A percentile compares a stretch with the other conserved stretches of the same genome.
These are phyloP conservation scores for Monosporozyma servazzii DNA, from an alignment of 805 yeast genomes.

Conservation along the genomic window DNA sequence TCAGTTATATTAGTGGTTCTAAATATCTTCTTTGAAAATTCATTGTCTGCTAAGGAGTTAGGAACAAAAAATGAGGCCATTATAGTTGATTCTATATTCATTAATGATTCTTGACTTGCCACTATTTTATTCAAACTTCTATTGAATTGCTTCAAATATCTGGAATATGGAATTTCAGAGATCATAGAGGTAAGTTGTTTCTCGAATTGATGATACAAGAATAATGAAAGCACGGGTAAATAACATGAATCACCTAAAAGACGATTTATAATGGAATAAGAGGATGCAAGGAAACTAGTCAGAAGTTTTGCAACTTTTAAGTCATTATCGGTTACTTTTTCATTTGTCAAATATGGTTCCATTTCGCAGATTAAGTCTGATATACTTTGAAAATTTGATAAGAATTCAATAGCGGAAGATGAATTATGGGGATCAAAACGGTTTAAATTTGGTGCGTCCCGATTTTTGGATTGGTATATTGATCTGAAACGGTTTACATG, in stretches of 20 bases:
- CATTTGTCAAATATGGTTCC: slow-evolving; percentile 7
- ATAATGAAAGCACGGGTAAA: neutral
- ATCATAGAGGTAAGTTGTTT: neutral
- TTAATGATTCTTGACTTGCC: neutral
- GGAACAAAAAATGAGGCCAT: slow-evolving; percentile 7
- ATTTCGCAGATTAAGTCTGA: slow-evolving; percentile 5
- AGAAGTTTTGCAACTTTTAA: slow-evolving; percentile 3
- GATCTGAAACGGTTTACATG: slow-evolving; percentile 2
- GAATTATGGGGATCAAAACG: slow-evolving; percentile 6
- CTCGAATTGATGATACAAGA: slow-evolving; percentile 4
- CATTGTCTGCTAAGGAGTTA: neutral
- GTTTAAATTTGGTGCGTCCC: neutral
- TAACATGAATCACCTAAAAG: slow-evolving; percentile 1
- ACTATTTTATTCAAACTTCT: neutral
- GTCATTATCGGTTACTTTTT: slow-evolving; percentile 9
- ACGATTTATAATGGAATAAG: slow-evolving; percentile 1
- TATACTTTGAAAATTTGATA: slow-evolving; percentile 5
- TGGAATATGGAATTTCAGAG: neutral
- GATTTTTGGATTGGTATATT: neutral
- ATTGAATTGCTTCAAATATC: slow-evolving; percentile 3
- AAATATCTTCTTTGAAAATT: slow-evolving; percentile 2
- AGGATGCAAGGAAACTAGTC: neutral
- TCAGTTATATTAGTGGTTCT: slow-evolving; percentile 3
- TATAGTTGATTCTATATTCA: slow-evolving; percentile 2
- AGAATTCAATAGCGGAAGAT: slow-evolving; percentile 4